Conservation (phyloP, 176 grass and related monocot species). For the Phragmites australis region DNA sequence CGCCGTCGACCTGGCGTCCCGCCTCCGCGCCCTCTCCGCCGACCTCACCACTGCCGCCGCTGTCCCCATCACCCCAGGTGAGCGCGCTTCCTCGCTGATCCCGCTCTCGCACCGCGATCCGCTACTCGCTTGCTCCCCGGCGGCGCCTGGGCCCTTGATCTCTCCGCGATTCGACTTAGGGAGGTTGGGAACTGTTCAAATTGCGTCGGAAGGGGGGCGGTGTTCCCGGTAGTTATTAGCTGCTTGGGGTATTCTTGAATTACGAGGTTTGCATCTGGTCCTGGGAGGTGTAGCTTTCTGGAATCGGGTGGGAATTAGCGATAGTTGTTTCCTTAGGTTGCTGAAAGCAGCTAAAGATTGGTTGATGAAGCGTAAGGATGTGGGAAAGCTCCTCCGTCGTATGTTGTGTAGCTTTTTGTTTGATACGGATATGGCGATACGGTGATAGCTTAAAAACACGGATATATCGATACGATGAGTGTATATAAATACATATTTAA, state of each 20-base stretch:
- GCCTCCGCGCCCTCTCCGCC: conserved; percentile 52
- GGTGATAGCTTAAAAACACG: no score
- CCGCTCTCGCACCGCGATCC: background rate
- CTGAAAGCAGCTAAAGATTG: conserved; percentile 3
- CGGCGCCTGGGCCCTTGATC: background rate
- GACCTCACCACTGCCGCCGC: conserved; percentile 48
- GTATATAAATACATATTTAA: no score
- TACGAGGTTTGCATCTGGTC: background rate
- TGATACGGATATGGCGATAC: no score
- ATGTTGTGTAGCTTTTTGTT: background rate
- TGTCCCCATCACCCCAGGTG: conserved; percentile 51
- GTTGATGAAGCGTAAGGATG: background rate
- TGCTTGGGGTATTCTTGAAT: background rate
- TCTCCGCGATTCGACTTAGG: background rate
- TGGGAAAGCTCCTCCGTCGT: background rate
- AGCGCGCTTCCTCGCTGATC: background rate
- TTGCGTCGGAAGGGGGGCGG: background rate
- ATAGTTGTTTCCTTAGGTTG: background rate
- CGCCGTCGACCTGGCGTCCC: conserved; percentile 42
- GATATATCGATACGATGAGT: no score
- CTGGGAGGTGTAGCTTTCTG: background rate
- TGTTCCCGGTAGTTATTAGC: background rate
- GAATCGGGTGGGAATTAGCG: background rate
- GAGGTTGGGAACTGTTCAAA: background rate
- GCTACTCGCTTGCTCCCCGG: background rate